phyloP scores from a whole-genome alignment of 73 alveolate genomes.

The Breviolum minutum region DNA sequence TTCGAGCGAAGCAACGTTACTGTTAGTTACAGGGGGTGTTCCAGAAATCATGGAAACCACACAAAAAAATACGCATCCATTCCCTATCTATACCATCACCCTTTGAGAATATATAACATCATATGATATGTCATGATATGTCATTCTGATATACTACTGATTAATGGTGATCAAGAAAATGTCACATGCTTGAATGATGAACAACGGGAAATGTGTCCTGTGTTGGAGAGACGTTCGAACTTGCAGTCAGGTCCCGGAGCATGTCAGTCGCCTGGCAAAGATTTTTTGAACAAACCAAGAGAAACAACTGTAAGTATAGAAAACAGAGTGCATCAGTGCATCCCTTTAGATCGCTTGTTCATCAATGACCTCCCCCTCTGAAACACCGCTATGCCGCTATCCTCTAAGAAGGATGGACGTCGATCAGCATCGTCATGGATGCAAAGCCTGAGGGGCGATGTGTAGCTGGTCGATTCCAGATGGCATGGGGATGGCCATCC shows the following conservation, averaged over 20 bases:
- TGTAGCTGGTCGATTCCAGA: background rate
- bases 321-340: background rate
- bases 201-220: background rate
- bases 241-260: slow-evolving; percentile 47
- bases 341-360: too few relatives aligned
- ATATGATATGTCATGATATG: too few relatives aligned
- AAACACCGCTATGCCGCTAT: background rate
- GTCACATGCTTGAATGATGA: too few relatives aligned
- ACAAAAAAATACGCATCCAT: background rate
- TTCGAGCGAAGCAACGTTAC: too few relatives aligned
- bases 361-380: slow-evolving; percentile 1
- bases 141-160: too few relatives aligned
- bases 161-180: too few relatives aligned
- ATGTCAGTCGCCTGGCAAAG: slow-evolving; percentile 47
- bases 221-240: background rate
- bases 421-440: slow-evolving; percentile 86
- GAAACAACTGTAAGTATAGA: too few relatives aligned
- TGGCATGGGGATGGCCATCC: background rate
- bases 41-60: background rate
- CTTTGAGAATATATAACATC: too few relatives aligned
- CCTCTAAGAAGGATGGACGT: slow-evolving; percentile 70
- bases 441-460: slow-evolving; percentile 46
- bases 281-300: too few relatives aligned
- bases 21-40: background rate
- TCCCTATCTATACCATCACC: background rate